Base-by-base conservation (phyloP, 1,139 yeast species). In the Geotrichum phurueaensis region DNA sequence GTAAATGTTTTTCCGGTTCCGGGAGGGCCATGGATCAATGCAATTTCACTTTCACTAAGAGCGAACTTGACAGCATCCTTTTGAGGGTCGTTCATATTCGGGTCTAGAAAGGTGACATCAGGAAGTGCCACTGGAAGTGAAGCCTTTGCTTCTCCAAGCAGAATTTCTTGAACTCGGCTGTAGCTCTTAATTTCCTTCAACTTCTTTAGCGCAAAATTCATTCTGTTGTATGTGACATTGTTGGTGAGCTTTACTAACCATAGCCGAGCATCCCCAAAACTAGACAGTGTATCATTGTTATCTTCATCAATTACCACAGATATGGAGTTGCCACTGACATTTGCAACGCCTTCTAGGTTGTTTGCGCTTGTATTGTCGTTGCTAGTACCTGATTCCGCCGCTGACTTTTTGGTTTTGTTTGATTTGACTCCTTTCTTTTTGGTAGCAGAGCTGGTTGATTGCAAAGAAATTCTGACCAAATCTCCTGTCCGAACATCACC, bases 1-100 rank as follows among this genome's bases (percentile, higher is more conserved):
- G 98, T 92, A 64, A 86, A 86, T 0, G 99, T 94, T 68, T 86
- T 86, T 20, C 92, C 92, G 0, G 91, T 86, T 0, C 92, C 92
- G 1, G 91, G 91, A 1, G 92, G 91, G 0, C 92, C 92, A 71
- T 86, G 91, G 4, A 86, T 82, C 13, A 86, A 79, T 1, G 86
- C 75, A 6, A 86, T 69, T 29, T 81, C 80, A 58, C 80, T 78
- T 1, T 74, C 73, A 12, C 66, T 60, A 15, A 84, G 58, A 1
- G 87, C 75, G 67, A 81, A 82, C 43, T 71, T 70, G 12, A 86
- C 81, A 0, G 91, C 89, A 51, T 81, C 76, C 23, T 84, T 84
- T 70, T 94, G 99, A 0, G 96, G 87, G 0, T 74, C 78, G 65
- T 94, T 94, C 57, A 94, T 74, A 3, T 74, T 70, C 0, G 70